A percentile compares a stretch with the other conserved stretches of the same genome.
Conservation (phyloP, 345 rosid genomes). For the Camelina sativa region DNA sequence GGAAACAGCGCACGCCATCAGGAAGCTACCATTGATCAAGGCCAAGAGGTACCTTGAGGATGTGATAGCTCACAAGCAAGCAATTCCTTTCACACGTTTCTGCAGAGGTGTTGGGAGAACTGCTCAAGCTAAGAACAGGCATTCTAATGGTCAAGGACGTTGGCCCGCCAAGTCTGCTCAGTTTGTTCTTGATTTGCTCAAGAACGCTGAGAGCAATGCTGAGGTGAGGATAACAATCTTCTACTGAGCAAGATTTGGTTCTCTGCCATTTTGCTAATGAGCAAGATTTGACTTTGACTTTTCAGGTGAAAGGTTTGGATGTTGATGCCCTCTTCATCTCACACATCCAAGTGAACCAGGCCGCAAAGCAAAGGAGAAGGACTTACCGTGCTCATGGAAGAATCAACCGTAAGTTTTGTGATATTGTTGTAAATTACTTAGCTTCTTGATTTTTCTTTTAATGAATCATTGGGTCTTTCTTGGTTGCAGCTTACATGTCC, state of each 20-base stretch:
- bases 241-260: neutral
- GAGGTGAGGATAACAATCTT: conserved; percentile 48
- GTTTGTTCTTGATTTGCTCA: conserved; percentile 84
- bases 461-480: neutral
- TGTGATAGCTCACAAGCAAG: conserved; percentile 97
- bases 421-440: neutral
- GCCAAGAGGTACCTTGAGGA: conserved; percentile 97
- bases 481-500: conserved; percentile 84
- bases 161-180: conserved; percentile 94
- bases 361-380: conserved; percentile 91
- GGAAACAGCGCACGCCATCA: conserved; percentile 86
- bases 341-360: conserved; percentile 97
- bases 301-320: conserved; percentile 95
- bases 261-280: neutral
- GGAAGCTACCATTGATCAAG: conserved; percentile 84
- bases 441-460: fast-evolving
- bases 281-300: fast-evolving
- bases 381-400: conserved; percentile 99
- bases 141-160: conserved; percentile 95
- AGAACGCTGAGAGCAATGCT: conserved; percentile 98
- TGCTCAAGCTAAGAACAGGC: conserved; percentile 99
- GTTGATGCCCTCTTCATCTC: conserved; percentile 81
- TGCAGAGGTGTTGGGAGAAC: conserved; percentile 99
- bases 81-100: conserved; percentile 97
- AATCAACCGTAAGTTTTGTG: conserved; percentile 72